Conservation (phyloP, 345 rosid genomes). For the Salix viminalis region DNA sequence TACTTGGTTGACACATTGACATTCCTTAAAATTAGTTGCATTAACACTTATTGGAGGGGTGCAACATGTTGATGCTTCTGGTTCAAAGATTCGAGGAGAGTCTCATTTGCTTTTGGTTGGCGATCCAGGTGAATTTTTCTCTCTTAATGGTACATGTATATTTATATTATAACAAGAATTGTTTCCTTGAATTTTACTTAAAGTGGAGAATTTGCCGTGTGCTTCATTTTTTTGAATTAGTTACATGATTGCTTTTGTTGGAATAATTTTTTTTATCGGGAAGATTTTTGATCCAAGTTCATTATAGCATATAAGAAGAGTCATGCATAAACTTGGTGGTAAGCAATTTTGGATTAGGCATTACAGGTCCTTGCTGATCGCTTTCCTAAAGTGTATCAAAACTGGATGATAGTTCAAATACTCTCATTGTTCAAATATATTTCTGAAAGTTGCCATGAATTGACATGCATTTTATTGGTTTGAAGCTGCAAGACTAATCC, state of each 20-base stretch:
- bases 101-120: slow-evolving; percentile 97
- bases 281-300: background rate
- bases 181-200: background rate
- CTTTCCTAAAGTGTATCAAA: background rate
- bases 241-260: background rate
- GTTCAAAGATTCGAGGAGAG: slow-evolving; percentile 92
- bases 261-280: background rate
- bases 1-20: background rate
- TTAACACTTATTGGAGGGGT: slow-evolving; percentile 93
- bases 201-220: background rate
- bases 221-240: background rate
- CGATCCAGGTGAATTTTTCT: slow-evolving; percentile 66
- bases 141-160: background rate
- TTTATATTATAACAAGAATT: background rate
- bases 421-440: background rate
- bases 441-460: background rate
- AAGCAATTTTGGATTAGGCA: background rate
- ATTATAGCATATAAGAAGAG: background rate
- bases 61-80: slow-evolving; percentile 92
- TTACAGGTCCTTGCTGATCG: background rate
- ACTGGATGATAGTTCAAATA: background rate
- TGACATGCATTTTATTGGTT: no score
- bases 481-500: background rate
- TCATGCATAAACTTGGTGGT: background rate
- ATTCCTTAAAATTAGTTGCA: slow-evolving; percentile 51